Percentiles rank a stretch among this genome's conserved stretches.
phyloP scores from a whole-genome alignment of 164 flowering plant species.

The Berberis vulgaris region DNA sequence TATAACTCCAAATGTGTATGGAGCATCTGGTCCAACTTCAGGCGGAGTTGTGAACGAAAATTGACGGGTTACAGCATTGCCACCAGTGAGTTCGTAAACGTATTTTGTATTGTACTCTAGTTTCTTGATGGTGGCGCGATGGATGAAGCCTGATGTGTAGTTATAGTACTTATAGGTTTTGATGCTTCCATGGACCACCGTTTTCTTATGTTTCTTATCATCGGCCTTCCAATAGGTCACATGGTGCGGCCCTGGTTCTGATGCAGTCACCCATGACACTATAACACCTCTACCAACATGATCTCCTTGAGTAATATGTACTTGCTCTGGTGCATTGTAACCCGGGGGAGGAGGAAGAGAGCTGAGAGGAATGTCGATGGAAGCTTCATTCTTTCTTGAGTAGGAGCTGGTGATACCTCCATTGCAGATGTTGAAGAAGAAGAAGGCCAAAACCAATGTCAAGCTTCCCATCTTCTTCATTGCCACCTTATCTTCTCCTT shows the following conservation, averaged over 20 bases:
- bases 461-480: not conserved
- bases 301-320: constrained; percentile 82
- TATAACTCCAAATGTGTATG: constrained; percentile 43
- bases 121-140: constrained; percentile 50
- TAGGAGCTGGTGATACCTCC: constrained; percentile 34
- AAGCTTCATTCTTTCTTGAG: constrained; percentile 18
- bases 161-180: constrained; percentile 45
- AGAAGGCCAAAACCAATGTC: not conserved
- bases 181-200: constrained; percentile 23
- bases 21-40: constrained; percentile 36
- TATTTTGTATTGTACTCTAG: constrained; percentile 38
- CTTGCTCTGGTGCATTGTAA: constrained; percentile 43
- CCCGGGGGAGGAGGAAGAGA: constrained; percentile 30
- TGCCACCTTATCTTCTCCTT: not conserved
- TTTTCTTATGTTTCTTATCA: constrained; percentile 23
- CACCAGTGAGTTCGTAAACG: constrained; percentile 28
- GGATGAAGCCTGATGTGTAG: constrained; percentile 75
- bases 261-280: constrained; percentile 67
- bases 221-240: constrained; percentile 39
- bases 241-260: constrained; percentile 40
- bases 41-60: constrained; percentile 48
- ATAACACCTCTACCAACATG: constrained; percentile 57
- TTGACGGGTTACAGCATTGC: constrained; percentile 14
- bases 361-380: constrained; percentile 34
- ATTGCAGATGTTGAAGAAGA: constrained; percentile 6